Conservation (phyloP, 2,329 filamentous ascomycete species). For the Aurifilum marmelostoma region DNA sequence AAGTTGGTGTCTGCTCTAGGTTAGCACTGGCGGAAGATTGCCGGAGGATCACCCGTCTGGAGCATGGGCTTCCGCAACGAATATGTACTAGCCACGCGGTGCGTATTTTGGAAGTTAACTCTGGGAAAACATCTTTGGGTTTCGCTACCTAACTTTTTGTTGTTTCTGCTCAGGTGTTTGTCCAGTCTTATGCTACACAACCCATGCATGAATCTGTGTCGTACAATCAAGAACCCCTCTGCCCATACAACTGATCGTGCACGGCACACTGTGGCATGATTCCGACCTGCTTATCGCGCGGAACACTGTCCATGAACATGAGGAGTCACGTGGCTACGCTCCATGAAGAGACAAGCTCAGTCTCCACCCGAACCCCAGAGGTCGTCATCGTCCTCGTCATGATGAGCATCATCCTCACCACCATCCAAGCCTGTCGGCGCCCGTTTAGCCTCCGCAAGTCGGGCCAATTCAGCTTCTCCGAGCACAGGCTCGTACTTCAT, state of each 20-base stretch:
- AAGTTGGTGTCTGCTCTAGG: not conserved
- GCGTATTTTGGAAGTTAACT: no score
- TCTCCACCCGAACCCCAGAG: not conserved
- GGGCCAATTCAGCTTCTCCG: not conserved
- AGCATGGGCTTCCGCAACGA: conserved; percentile 2
- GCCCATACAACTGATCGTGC: not conserved
- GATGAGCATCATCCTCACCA: not conserved
- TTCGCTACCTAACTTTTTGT: no score
- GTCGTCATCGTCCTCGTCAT: not conserved
- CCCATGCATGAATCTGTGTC: no score
- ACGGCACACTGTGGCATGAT: no score
- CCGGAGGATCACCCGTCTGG: not conserved
- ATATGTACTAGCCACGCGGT: conserved; percentile 5
- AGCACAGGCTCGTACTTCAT: not conserved
- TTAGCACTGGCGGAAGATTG: conserved; percentile 9
- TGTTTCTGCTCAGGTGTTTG: no score
- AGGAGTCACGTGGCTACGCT: not conserved
- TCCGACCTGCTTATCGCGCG: not conserved
- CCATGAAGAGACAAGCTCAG: not conserved
- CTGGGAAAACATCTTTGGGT: no score
- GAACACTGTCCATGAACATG: not conserved
- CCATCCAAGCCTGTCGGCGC: not conserved
- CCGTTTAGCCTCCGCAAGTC: not conserved
- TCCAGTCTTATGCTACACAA: no score
- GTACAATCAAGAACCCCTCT: no score